A percentile compares a stretch with the other conserved stretches of the same genome.
phyloP scores from a whole-genome alignment of 139 green algal species.

The Chlamydomonas schloesseri region DNA sequence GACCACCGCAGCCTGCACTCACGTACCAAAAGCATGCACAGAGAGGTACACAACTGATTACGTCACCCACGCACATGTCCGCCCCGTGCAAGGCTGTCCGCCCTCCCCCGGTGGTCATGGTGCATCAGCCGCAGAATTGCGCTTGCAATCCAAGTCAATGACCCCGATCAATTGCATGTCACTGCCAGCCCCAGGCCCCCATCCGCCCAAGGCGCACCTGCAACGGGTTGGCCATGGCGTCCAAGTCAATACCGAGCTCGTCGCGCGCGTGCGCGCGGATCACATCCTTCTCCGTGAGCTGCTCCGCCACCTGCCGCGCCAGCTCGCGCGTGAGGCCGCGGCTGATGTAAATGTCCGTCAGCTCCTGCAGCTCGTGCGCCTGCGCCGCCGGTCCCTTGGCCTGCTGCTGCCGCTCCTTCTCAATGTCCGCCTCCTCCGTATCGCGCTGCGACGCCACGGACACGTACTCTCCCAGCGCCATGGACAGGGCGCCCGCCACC shows the following conservation, averaged over 20 bases:
- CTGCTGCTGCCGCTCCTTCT: constrained; percentile 82
- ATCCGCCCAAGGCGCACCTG: too few species aligned
- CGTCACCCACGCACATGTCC: too few species aligned
- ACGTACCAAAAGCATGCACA: too few species aligned
- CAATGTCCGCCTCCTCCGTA: constrained; percentile 83
- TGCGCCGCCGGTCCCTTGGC: constrained; percentile 67
- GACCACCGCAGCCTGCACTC: constrained; percentile 49
- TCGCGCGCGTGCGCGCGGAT: constrained; percentile 88
- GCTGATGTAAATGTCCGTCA: constrained; percentile 79
- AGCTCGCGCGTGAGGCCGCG: constrained; percentile 75
- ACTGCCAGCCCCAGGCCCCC: too few species aligned
- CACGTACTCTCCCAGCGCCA: constrained; percentile 80
- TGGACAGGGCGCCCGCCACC: constrained; percentile 73
- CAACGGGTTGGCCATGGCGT: constrained; percentile 86
- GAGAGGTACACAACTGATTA: background rate
- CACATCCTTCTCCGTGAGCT: constrained; percentile 79
- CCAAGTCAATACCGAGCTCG: constrained; percentile 93
- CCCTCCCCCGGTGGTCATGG: too few species aligned
- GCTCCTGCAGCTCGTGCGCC: constrained; percentile 78
- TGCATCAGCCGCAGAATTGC: too few species aligned
- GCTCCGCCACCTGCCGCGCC: constrained; percentile 70
- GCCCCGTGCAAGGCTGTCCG: too few species aligned
- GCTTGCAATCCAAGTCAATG: too few species aligned
- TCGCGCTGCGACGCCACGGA: constrained; percentile 72
- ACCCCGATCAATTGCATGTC: too few species aligned